Conservation (phyloP, 2,329 filamentous ascomycete species). For the Ophiocordyceps camponoti-saundersi region DNA sequence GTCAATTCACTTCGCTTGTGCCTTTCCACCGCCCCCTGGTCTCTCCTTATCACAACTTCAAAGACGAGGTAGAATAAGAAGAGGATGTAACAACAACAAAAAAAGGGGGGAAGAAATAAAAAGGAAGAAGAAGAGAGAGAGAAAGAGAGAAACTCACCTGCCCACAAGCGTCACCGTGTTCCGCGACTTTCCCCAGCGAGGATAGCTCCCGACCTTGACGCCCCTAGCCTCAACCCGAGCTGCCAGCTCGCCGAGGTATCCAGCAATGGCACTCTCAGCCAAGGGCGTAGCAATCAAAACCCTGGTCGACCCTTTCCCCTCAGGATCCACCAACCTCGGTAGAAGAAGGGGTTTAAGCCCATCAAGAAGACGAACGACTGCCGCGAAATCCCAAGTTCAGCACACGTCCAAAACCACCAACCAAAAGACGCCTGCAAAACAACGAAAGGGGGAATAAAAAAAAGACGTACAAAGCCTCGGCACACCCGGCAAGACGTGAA, state of each 20-base stretch:
- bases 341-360: conserved; percentile 55
- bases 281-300: conserved; percentile 77
- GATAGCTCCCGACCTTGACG: conserved; percentile 91
- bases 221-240: conserved; percentile 54
- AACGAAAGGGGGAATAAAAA: too few relatives aligned
- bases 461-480: conserved; percentile 51
- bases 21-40: conserved; percentile 1
- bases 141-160: conserved; percentile 16
- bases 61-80: too few relatives aligned
- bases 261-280: conserved; percentile 71
- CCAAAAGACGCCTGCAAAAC: too few relatives aligned
- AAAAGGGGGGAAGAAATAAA: not conserved
- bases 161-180: conserved; percentile 86
- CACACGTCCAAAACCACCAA: too few relatives aligned
- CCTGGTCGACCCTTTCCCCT: conserved; percentile 64
- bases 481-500: conserved; percentile 85
- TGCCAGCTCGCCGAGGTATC: conserved; percentile 67
- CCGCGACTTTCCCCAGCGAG: conserved; percentile 69
- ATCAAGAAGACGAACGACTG: conserved; percentile 58
- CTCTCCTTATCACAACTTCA: not conserved
- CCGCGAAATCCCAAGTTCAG: too few relatives aligned
- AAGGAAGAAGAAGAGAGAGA: not conserved
- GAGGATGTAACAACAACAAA: too few relatives aligned
- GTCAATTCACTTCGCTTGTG: too few relatives aligned
- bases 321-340: conserved; percentile 58